phyloP scores from a whole-genome alignment of 2,329 filamentous ascomycete genomes.

The Cladobotryum mycophilum region DNA sequence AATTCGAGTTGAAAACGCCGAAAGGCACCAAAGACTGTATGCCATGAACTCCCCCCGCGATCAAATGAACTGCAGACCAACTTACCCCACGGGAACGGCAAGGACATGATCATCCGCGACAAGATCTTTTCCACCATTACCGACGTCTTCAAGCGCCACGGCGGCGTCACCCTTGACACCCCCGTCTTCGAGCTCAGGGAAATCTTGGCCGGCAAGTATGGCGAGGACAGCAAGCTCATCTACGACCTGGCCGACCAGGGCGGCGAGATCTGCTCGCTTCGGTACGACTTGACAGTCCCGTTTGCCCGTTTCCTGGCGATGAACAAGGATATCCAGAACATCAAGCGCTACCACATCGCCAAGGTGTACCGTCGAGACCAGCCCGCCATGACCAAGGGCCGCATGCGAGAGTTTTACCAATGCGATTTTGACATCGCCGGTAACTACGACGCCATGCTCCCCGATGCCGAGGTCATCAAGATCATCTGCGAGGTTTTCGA shows the following conservation, averaged over 20 bases:
- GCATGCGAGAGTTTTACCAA: conserved; percentile 95
- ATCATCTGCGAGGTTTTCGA: conserved; percentile 84
- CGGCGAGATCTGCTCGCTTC: conserved; percentile 66
- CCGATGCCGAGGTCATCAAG: conserved; percentile 81
- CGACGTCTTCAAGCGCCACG: conserved; percentile 77
- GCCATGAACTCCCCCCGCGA: conserved; percentile 30
- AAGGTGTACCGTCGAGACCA: conserved; percentile 60
- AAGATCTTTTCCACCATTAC: conserved; percentile 72
- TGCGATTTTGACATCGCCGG: conserved; percentile 96
- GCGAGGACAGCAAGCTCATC: conserved; percentile 87
- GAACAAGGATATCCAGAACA: conserved; percentile 74
- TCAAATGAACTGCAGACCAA: conserved; percentile 18
- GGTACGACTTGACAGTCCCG: conserved; percentile 83
- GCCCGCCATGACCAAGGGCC: conserved; percentile 72
- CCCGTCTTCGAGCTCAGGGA: conserved; percentile 82
- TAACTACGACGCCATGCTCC: conserved; percentile 81
- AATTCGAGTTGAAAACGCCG: conserved; percentile 57
- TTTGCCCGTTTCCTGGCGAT: conserved; percentile 91
- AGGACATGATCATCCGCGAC: conserved; percentile 74
- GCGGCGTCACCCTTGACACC: conserved; percentile 72
- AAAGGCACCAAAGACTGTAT: conserved; percentile 80
- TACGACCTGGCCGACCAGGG: conserved; percentile 85
- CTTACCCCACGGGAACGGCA: conserved; percentile 51
- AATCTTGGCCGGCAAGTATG: conserved; percentile 83
- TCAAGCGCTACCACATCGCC: conserved; percentile 93